Conservation (phyloP, 345 rosid genomes). For the Hevea brasiliensis region DNA sequence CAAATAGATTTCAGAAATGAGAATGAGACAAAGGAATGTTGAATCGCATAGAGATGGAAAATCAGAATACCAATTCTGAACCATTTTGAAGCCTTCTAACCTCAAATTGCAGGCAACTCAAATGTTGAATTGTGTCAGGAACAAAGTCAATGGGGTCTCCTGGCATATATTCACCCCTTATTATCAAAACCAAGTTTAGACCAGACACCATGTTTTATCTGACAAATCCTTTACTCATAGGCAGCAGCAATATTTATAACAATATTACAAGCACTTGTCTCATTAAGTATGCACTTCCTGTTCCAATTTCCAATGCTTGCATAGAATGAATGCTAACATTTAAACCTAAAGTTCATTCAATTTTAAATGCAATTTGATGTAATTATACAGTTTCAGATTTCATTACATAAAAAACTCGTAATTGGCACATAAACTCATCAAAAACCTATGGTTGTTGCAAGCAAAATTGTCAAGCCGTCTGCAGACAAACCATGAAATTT, state of each 20-base stretch:
- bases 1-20: not conserved
- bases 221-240: not conserved
- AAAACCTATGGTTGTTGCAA: constrained; percentile 1
- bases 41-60: not conserved
- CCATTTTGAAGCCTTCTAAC: not conserved
- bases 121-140: not conserved
- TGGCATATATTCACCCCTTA: not conserved
- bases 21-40: not conserved
- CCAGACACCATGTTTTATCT: not conserved
- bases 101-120: not conserved
- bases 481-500: constrained; percentile 1
- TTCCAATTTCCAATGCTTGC: not conserved
- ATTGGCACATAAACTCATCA: not conserved
- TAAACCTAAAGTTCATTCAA: not conserved
- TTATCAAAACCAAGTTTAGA: not conserved
- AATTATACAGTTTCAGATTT: not conserved
- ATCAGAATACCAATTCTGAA: not conserved
- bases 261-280: not conserved
- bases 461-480: not conserved
- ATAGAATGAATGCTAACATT: too few species aligned
- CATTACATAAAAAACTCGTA: not conserved
- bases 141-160: not conserved
- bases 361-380: not conserved
- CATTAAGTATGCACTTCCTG: not conserved
- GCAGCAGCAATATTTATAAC: not conserved